phyloP scores from a whole-genome alignment of 2,329 filamentous ascomycete species.

The Trichophaea hybrida region DNA sequence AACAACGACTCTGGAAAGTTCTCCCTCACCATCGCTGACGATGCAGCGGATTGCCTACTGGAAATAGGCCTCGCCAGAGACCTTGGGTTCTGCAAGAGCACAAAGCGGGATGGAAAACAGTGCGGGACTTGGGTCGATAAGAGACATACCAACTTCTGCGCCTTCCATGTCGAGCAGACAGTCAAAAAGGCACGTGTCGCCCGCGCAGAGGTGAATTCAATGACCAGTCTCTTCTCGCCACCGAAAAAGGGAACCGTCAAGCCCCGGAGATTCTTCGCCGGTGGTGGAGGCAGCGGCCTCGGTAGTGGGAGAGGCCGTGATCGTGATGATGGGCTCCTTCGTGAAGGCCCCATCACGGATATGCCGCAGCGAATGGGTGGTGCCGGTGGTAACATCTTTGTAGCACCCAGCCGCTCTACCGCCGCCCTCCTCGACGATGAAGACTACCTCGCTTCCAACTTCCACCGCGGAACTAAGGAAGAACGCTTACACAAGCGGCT shows the following conservation, averaged over 20 bases:
- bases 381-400: constrained; percentile 35
- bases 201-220: constrained; percentile 67
- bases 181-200: constrained; percentile 53
- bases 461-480: constrained; percentile 41
- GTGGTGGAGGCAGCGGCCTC: constrained; percentile 32
- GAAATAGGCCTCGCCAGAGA: constrained; percentile 78
- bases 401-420: constrained; percentile 32
- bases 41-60: constrained; percentile 61
- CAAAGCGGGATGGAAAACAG: constrained; percentile 67
- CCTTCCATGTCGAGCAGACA: constrained; percentile 77
- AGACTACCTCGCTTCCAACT: constrained; percentile 42
- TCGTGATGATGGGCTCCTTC: constrained; percentile 27
- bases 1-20: constrained; percentile 69
- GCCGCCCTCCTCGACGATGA: constrained; percentile 52
- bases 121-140: constrained; percentile 80
- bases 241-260: constrained; percentile 25
- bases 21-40: constrained; percentile 65
- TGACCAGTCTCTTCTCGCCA: constrained; percentile 39
- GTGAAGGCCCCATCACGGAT: constrained; percentile 27
- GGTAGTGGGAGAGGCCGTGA: constrained; percentile 15
- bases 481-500: constrained; percentile 53
- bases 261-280: constrained; percentile 29
- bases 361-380: constrained; percentile 32
- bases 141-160: constrained; percentile 77
- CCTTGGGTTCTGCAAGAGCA: constrained; percentile 71